Conservation (phyloP, 495 filamentous ascomycete genomes). For the Lophium mytilinum region DNA sequence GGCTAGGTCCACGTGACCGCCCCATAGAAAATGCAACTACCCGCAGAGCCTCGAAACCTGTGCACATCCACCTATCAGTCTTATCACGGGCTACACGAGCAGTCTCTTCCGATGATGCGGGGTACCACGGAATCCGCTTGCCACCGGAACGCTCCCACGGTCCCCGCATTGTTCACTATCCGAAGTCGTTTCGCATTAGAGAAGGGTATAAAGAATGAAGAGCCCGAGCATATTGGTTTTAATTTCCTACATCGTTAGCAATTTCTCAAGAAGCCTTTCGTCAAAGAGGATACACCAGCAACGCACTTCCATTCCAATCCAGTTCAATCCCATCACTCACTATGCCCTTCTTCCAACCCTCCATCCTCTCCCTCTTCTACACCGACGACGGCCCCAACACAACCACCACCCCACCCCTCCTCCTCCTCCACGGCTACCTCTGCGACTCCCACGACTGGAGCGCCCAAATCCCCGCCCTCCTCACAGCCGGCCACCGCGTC, state of each 20-base stretch:
- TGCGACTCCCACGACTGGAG: constrained; percentile 17
- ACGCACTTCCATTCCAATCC: background rate
- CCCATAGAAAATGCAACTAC: too few species aligned
- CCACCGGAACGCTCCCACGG: background rate
- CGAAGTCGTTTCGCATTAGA: too few species aligned
- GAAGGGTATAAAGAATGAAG: background rate
- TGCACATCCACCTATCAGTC: too few species aligned
- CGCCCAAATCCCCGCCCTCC: constrained; percentile 11
- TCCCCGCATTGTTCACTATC: background rate
- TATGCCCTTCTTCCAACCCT: background rate
- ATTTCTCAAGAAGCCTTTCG: background rate
- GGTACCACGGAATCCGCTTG: background rate
- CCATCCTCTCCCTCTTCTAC: constrained; percentile 6
- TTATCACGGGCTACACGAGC: too few species aligned
- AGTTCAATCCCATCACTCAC: background rate
- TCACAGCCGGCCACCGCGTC: constrained; percentile 4
- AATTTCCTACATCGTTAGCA: too few species aligned
- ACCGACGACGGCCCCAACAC: background rate
- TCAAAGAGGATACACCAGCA: background rate
- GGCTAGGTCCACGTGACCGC: too few species aligned
- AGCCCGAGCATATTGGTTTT: background rate
- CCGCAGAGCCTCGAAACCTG: too few species aligned
- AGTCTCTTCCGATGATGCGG: background rate
- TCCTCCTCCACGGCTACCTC: constrained; percentile 1
- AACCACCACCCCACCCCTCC: background rate